Evolutionary conservation across 2,329 filamentous ascomycete genomes (phyloP).

Genomic region (Blastomyces parvus): DNA sequence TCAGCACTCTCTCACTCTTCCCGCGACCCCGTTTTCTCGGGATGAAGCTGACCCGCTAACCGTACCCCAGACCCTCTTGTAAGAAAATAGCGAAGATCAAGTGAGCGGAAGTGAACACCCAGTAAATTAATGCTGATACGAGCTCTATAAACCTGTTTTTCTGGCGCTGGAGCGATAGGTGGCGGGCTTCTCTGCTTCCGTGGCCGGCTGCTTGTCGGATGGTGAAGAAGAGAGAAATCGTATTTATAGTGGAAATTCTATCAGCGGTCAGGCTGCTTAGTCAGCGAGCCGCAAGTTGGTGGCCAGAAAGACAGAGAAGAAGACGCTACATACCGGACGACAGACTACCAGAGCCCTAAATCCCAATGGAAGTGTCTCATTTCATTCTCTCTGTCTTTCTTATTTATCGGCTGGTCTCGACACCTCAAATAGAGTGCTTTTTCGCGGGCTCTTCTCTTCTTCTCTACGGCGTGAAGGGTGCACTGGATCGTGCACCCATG

Average conservation of each 20-base stretch:
- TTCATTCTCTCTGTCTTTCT: too few species aligned
- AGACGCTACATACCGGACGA: too few species aligned
- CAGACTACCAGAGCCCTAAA: too few species aligned
- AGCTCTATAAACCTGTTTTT: slow-evolving; percentile 4
- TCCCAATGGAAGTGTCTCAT: too few species aligned
- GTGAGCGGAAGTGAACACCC: neutral
- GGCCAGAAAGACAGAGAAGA: neutral
- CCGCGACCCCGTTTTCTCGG: too few species aligned
- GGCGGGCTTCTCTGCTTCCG: slow-evolving; percentile 6
- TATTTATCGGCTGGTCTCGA: too few species aligned
- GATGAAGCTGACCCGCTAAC: neutral
- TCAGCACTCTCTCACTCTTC: too few species aligned
- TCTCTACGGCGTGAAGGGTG: neutral
- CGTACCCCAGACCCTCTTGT: neutral
- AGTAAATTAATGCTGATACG: slow-evolving; percentile 7
- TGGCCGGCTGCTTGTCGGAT: slow-evolving; percentile 9
- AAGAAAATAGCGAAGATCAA: neutral
- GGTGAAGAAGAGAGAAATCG: slow-evolving; percentile 17
- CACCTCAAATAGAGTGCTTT: neutral
- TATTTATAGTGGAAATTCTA: slow-evolving; percentile 17
- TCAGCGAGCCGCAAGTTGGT: slow-evolving; percentile 4
- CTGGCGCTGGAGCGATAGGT: slow-evolving; percentile 6
- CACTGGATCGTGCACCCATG: neutral
- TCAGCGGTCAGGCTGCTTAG: slow-evolving; percentile 13
- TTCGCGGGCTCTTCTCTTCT: neutral